Evolutionary conservation across 2,329 filamentous ascomycete genomes (phyloP), one percentile per base, ranked within the genome.

Genomic region (Colletotrichum agaves): DNA sequence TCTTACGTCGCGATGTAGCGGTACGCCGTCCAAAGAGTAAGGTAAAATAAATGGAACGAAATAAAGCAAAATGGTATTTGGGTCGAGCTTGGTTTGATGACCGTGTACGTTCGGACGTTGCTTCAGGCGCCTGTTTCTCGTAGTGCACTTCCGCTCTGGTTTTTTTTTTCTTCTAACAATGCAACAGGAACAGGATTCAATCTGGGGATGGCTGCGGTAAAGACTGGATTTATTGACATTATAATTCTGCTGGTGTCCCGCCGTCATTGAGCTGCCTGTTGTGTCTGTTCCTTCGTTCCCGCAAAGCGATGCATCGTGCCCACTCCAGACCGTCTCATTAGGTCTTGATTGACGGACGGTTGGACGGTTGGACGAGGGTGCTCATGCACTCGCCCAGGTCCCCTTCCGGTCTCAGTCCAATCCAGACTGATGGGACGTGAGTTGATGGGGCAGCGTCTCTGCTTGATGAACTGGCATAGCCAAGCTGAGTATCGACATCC

Each of bases 391-490:
- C 41, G 52, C 47, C 46, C 60, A 53, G 46, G 50, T 53, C 60
- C 43, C 47, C 46, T 61, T 39, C 43, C 63, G 13, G 57, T 27
- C 39, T 27, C 52, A 63, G 44, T 53, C 64, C 64, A 67, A 58
- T 67, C 52, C 60, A 67, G 61, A 46, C 19, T 27, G 60, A 63
- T 19, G 60, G 52, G 52, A 63, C 52, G 31, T 58, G 52, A 67
- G 33, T 52, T 63, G 64, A 67, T 67, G 64, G 60, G 64, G 64
- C 60, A 57, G 52, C 52, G 64, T 56, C 52, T 60, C 61, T 67
- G 64, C 64, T 67, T 67, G 64, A 58, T 67, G 64, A 67, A 67
- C 64, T 67, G 64, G 64, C 64, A 67, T 23, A 47, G 31, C 64
- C 64, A 37, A 46, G 63, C 60, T 63, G 64, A 63, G 64, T 35